Base-by-base conservation (phyloP, 768 basidiomycete species). In the Suillus luteus region DNA sequence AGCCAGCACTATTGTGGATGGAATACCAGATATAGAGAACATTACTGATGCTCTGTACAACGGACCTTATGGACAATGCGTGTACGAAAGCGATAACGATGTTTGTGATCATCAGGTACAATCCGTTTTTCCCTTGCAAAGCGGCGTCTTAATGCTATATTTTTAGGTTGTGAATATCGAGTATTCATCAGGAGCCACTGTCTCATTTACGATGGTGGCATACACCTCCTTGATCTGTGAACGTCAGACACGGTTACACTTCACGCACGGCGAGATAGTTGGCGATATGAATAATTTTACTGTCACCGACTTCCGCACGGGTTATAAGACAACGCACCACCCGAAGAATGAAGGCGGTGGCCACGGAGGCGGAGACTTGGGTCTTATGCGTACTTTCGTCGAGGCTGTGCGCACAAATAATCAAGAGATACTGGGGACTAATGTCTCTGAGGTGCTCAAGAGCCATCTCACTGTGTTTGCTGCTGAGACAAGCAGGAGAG, bases 151-250 rank as follows among this genome's bases (percentile, higher is more conserved):
- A n/a, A 41, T 68, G 33, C 64, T 54, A 5, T 35, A 7, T 7
- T 14, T 43, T 33, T 62, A 85, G 85, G 90, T 95, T 54, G 94
- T 96, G 66, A 95, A 94, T 72, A 76, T 96, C 62, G 91, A 95
- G 70, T 96, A 92, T 73, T 86, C 89, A 8, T 86, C 86, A 59
- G 92, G 93, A 17, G 81, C 85, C 35, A 95, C 94, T 0, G 91
- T 85, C 14, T 91, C 91, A 0, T 91, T 96, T 74, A 95, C 94
- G 22, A 94, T 96, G 92, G 84, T 93, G 55, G 94, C 94, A 14
- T 91, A 86, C 71, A 91, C 92, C 0, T 82, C 85, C n/a, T 78
- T 83, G 49, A 84, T 94, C 52, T 95, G 94, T 74, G 82, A 91
- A 40, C 88, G 94, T n/a, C 88, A 92, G 70, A 89, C 91, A 5